A percentile compares a stretch with the other conserved stretches of the same genome.
Conservation (phyloP, 2,329 filamentous ascomycete species). For the Botrytis fabae region DNA sequence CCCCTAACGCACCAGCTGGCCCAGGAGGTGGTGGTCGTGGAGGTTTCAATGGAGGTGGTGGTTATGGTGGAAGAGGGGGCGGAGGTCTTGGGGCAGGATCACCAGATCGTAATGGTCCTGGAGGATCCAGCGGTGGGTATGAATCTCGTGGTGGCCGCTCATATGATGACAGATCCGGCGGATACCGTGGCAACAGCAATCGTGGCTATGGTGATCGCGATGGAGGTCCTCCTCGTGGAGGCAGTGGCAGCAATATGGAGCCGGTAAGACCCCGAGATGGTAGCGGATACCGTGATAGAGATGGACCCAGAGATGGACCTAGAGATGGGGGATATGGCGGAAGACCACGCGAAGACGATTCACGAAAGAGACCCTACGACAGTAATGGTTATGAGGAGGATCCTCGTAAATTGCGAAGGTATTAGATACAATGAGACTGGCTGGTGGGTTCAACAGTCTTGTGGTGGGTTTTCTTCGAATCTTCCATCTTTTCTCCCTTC, state of each 20-base stretch:
- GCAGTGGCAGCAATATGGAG: conserved; percentile 75
- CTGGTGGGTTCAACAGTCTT: conserved; percentile 39
- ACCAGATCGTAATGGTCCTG: conserved; percentile 40
- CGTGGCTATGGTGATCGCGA: conserved; percentile 46
- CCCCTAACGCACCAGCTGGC: conserved; percentile 62
- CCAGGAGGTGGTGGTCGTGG: conserved; percentile 51
- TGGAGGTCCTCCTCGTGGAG: conserved; percentile 34
- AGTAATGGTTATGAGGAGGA: conserved; percentile 81
- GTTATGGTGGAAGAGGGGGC: conserved; percentile 35
- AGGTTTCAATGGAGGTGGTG: conserved; percentile 39
- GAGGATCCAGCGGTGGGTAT: conserved; percentile 51
- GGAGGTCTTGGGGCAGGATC: conserved; percentile 37
- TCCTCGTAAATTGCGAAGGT: conserved; percentile 63
- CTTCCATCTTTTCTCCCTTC: conserved; percentile 42
- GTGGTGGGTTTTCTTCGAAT: conserved; percentile 51
- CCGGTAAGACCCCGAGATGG: conserved; percentile 68
- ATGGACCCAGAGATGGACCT: conserved; percentile 55
- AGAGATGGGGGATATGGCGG: conserved; percentile 52
- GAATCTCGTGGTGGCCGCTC: conserved; percentile 55
- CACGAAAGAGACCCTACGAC: conserved; percentile 56
- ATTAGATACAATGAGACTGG: conserved; percentile 49
- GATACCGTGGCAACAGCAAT: conserved; percentile 45
- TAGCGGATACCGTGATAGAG: conserved; percentile 54
- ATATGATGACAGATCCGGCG: conserved; percentile 58
- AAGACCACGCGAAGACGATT: conserved; percentile 54